Percentiles rank a stretch among this genome's conserved stretches.
Conservation (phyloP, 2,329 filamentous ascomycete genomes). For the Fusarium sambucinum region DNA sequence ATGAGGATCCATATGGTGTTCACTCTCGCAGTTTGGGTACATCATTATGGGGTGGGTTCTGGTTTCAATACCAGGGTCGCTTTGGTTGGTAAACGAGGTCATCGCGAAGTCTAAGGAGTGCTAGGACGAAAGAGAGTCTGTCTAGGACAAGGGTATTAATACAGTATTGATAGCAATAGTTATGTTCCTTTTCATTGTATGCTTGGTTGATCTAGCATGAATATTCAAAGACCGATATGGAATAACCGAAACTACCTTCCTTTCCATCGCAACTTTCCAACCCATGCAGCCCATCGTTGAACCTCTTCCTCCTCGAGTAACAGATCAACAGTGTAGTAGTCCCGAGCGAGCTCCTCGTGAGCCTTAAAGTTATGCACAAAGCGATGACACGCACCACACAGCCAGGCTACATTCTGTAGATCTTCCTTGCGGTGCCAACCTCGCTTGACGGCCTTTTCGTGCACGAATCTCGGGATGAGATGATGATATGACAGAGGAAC, state of each 20-base stretch:
- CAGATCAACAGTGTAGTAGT: constrained; percentile 79
- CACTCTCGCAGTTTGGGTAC: too few species aligned
- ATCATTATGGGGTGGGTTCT: too few species aligned
- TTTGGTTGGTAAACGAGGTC: not conserved
- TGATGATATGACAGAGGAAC: constrained; percentile 86
- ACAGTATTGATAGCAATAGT: not conserved
- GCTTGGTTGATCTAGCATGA: not conserved
- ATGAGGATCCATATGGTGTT: not conserved
- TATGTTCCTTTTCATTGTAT: not conserved
- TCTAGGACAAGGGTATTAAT: not conserved
- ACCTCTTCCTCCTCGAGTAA: constrained; percentile 79
- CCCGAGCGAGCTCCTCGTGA: constrained; percentile 81
- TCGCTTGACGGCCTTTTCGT: constrained; percentile 79
- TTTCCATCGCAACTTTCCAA: constrained; percentile 81
- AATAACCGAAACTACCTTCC: constrained; percentile 37
- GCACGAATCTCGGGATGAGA: constrained; percentile 82
- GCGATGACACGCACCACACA: constrained; percentile 85
- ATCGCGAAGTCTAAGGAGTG: not conserved
- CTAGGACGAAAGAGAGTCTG: not conserved
- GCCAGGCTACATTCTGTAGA: constrained; percentile 85
- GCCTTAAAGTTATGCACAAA: constrained; percentile 81
- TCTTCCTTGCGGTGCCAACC: constrained; percentile 83
- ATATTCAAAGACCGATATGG: not conserved
- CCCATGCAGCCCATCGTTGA: constrained; percentile 77
- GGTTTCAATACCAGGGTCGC: too few species aligned